Percentiles rank a stretch among this genome's conserved stretches.
These are phyloP conservation scores for Penicillium olsonii DNA, from an alignment of 2,329 filamentous ascomycete species.

Conservation along the genomic window DNA sequence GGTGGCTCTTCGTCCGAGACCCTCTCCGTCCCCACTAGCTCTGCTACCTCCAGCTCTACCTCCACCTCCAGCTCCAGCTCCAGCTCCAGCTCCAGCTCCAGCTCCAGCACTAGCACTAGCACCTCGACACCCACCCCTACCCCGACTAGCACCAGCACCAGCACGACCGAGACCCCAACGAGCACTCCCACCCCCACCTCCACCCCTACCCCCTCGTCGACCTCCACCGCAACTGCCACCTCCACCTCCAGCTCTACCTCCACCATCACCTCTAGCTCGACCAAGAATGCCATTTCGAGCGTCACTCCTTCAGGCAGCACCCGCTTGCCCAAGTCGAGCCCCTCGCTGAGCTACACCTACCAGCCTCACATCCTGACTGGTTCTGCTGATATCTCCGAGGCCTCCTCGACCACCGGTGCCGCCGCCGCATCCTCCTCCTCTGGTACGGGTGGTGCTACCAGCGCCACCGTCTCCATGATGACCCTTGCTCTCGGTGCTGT, in stretches of 20 bases:
- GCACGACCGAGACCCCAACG: slow-evolving; percentile 17
- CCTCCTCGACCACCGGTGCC: slow-evolving; percentile 12
- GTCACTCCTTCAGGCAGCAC: slow-evolving; percentile 17
- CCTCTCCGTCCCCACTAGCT: slow-evolving; percentile 14
- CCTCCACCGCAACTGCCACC: slow-evolving; percentile 5
- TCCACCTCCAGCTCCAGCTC: slow-evolving; percentile 14
- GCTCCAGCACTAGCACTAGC: slow-evolving; percentile 13
- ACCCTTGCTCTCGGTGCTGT: slow-evolving; percentile 26
- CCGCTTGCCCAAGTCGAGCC: slow-evolving; percentile 20
- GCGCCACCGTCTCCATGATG: slow-evolving; percentile 24
- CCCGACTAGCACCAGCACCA: slow-evolving; percentile 10
- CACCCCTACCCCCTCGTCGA: slow-evolving; percentile 20
- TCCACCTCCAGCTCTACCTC: slow-evolving; percentile 20
- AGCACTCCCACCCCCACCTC: slow-evolving; percentile 19
- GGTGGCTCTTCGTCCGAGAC: slow-evolving; percentile 15
- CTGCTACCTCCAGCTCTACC: slow-evolving; percentile 10
- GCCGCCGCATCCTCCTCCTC: slow-evolving; percentile 17
- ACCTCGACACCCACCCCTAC: slow-evolving; percentile 17
- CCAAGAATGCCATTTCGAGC: slow-evolving; percentile 16
- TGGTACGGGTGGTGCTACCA: slow-evolving; percentile 18
- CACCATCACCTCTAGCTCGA: slow-evolving; percentile 14
- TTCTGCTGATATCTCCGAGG: slow-evolving; percentile 17
- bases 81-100: slow-evolving; percentile 13
- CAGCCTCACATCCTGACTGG: slow-evolving; percentile 31
- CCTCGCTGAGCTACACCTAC: slow-evolving; percentile 30